phyloP scores from a whole-genome alignment of 108 stramenopile genomes.

The Fragilariopsis cylindrus region DNA sequence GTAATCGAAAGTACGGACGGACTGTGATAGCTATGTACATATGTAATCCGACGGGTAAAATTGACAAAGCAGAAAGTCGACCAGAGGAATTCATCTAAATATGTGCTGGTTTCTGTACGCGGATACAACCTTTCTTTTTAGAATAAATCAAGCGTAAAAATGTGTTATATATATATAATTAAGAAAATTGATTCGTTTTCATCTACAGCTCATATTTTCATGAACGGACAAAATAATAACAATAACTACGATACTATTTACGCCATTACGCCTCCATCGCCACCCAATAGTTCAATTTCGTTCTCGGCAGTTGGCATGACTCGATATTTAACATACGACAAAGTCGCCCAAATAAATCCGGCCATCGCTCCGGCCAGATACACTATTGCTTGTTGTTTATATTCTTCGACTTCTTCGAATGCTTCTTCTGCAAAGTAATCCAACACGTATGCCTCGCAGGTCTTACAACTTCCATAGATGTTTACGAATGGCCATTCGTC shows the following conservation, averaged over 20 bases:
- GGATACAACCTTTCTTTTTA: too few relatives aligned
- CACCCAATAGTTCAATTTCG: slow-evolving; percentile 42
- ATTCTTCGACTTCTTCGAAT: slow-evolving; percentile 37
- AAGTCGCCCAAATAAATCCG: slow-evolving; percentile 26
- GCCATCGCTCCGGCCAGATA: slow-evolving; percentile 28
- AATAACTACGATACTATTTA: background rate
- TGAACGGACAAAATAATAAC: too few relatives aligned
- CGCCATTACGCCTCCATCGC: slow-evolving; percentile 34
- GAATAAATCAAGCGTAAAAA: too few relatives aligned
- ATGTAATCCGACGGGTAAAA: slow-evolving; percentile 81
- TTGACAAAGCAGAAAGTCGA: slow-evolving; percentile 71
- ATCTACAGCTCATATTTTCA: too few relatives aligned
- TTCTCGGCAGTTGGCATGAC: slow-evolving; percentile 43
- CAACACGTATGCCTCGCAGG: slow-evolving; percentile 48
- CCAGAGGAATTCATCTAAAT: slow-evolving; percentile 82
- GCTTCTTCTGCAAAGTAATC: slow-evolving; percentile 52
- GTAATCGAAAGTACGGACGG: slow-evolving; percentile 94
- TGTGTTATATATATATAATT: too few relatives aligned
- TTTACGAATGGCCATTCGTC: slow-evolving; percentile 50
- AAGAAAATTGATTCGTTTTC: too few relatives aligned
- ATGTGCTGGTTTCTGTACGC: too few relatives aligned
- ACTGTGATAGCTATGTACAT: slow-evolving; percentile 95
- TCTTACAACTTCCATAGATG: slow-evolving; percentile 50
- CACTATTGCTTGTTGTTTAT: slow-evolving; percentile 29
- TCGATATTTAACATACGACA: slow-evolving; percentile 30